Conservation (phyloP, 2,329 filamentous ascomycete genomes). For the Albophoma yamanashiensis region DNA sequence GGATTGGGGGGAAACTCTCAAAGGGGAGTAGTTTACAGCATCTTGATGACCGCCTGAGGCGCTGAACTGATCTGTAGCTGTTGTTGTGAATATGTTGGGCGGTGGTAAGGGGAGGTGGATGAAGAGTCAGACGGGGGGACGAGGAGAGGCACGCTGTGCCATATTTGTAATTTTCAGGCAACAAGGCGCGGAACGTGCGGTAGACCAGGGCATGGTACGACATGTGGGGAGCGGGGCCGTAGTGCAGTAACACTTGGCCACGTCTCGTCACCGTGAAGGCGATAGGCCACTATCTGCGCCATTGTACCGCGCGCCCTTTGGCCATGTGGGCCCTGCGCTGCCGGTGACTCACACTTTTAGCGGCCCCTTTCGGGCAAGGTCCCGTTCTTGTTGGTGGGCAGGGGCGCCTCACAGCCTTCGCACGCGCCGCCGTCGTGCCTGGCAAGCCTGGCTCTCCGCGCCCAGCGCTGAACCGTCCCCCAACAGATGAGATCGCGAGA, state of each 20-base stretch:
- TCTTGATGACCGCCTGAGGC: conserved; percentile 36
- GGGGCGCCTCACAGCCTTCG: neutral
- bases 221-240: neutral
- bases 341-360: conserved; percentile 24
- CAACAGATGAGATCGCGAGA: neutral
- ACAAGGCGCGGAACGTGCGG: conserved; percentile 16
- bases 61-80: conserved; percentile 12
- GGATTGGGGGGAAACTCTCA: conserved; percentile 24
- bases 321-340: conserved; percentile 10
- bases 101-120: conserved; percentile 20
- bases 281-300: neutral
- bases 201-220: conserved; percentile 2
- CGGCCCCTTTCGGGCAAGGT: conserved; percentile 16
- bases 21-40: conserved; percentile 44
- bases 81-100: conserved; percentile 21
- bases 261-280: rapidly evolving
- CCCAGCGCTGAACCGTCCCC: neutral
- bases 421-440: neutral
- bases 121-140: conserved; percentile 15
- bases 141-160: conserved; percentile 13
- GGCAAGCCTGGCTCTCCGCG: neutral
- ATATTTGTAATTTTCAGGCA: conserved; percentile 38
- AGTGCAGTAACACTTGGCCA: neutral
- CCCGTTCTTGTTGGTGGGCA: conserved; percentile 10
- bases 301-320: conserved; percentile 12